Evolutionary conservation across 148 eudicot genomes (phyloP), one percentile per base, ranked within the genome.

Genomic region (Tetragonia tetragonoides): DNA sequence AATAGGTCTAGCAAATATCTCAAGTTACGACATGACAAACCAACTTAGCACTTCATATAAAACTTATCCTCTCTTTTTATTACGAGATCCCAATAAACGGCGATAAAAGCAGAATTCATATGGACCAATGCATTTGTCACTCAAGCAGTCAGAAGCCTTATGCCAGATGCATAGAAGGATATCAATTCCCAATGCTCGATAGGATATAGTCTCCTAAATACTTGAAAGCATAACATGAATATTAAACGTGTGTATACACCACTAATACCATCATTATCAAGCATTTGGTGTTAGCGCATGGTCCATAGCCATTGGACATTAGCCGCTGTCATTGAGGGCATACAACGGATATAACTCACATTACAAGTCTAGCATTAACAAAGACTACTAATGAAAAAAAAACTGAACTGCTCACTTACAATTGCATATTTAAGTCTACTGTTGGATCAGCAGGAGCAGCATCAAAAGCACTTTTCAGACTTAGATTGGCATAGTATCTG

Each of bases 361-460:
- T 1, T 16, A 57, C 62, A 57, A 57, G 56, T 28, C 20, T 53
- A 53, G 23, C n/a, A 17, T 28, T 8, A 56, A 70, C n/a, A 71
- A 57, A 51, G 38, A 12, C 23, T 4, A 71, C 53, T 28, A 70
- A 59, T 14, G 16, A 40, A 12, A 6, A 12, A 6, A 38, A 34
- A 37, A 11, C 39, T 37, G 21, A 62, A 75, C 42, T 34, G 54
- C 66, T 75, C 54, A 83, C 99, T 88, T 85, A 95, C 99, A 95
- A 82, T 79, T 95, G 99, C 88, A 87, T 89, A 74, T 95, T 95
- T 66, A 95, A 89, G 88, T 95, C 99, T 70, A 95, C 94, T 72
- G 97, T 91, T 64, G 97, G 99, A 91, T 95, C 99, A 77, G 99
- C 93, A 72, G 94, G 97, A 81, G 99, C 99, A 70, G 84, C 80